Evolutionary conservation across 2,329 filamentous ascomycete species (phyloP).

Genomic region (Paraphaeosphaeria minitans): DNA sequence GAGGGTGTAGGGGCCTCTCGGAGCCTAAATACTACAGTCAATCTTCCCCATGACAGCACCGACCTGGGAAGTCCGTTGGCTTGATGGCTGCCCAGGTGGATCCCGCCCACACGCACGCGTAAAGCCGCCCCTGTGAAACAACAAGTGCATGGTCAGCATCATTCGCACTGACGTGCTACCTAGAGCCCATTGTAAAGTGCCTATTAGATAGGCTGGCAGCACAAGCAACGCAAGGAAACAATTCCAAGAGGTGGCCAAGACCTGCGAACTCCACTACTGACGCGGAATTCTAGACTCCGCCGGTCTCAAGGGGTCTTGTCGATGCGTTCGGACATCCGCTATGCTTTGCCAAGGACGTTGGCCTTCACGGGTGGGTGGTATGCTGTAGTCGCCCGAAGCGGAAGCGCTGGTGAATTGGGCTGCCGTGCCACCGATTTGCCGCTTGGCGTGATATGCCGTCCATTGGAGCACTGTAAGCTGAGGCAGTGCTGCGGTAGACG

Average conservation of each 20-base stretch:
- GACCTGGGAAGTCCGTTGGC: slow-evolving; percentile 25
- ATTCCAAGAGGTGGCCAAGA: slow-evolving; percentile 41
- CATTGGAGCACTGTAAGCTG: neutral
- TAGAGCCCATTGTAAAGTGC: slow-evolving; percentile 38
- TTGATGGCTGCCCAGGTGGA: slow-evolving; percentile 23
- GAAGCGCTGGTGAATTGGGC: slow-evolving; percentile 19
- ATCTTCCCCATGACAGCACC: slow-evolving; percentile 18
- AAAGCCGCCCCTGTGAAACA: slow-evolving; percentile 20
- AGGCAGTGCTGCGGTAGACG: slow-evolving; percentile 1
- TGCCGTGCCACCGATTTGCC: slow-evolving; percentile 1
- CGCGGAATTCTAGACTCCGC: slow-evolving; percentile 36
- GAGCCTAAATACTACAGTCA: slow-evolving; percentile 29
- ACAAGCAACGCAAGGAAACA: slow-evolving; percentile 47
- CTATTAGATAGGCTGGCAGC: slow-evolving; percentile 32
- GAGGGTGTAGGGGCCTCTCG: slow-evolving; percentile 14
- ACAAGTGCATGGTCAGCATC: slow-evolving; percentile 26
- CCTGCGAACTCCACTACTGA: slow-evolving; percentile 26
- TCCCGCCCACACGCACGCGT: slow-evolving; percentile 37
- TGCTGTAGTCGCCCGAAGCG: slow-evolving; percentile 22
- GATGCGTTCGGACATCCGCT: slow-evolving; percentile 24
- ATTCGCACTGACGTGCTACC: slow-evolving; percentile 44
- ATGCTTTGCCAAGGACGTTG: slow-evolving; percentile 26
- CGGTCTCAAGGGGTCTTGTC: slow-evolving; percentile 32
- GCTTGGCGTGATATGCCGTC: slow-evolving; percentile 1
- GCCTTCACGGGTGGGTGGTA: slow-evolving; percentile 26